Base-by-base conservation (phyloP, 257 asterid species). In the Gentiana macrophylla region DNA sequence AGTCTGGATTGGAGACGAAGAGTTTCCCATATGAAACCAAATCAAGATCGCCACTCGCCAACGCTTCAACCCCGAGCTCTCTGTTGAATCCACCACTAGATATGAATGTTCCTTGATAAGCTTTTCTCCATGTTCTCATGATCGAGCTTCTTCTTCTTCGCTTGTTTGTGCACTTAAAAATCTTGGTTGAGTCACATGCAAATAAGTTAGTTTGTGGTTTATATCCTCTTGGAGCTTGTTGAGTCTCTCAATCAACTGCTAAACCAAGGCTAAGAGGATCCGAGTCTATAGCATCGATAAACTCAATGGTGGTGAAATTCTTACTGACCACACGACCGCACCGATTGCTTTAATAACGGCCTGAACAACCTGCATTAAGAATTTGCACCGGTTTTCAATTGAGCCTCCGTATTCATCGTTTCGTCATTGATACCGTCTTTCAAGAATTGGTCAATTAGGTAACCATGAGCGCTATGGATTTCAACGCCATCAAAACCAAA, bases 381-480 rank as follows among this genome's bases (percentile, higher is more conserved):
- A 24, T 24, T 24, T 24, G 24, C 24, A 24, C 24, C 24, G 24
- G 24, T 24, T 24, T 24, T 24, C 24, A 24, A 24, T 24, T 24
- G 24, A 24, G 24, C 24, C 24, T 24, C 24, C 24, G 24, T 24
- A 24, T 24, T 24, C 24, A 24, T 24, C 24, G 24, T 24, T 24
- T 24, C 24, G 24, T 24, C 24, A 24, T 24, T 24, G 24, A 24
- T 24, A 24, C 96, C 98, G 12, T 84, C 84, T 63, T 91, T 91
- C 60, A 82, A 70, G 66, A 90, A 91, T 57, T 91, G 98, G 37
- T 91, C 98, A 8, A 90, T 82, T 48, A 91, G 82, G 79, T 91
- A 91, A 7, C 98, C 96, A 4, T 91, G 98, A 38, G 98, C 98
- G 45, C 93, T 93, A 2, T 89, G 95, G 75, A 86, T 81, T 76